Percentiles rank a stretch among this genome's conserved stretches.
These are phyloP conservation scores for Boletellus emodensis DNA, from an alignment of 768 basidiomycete species.

Conservation along the genomic window DNA sequence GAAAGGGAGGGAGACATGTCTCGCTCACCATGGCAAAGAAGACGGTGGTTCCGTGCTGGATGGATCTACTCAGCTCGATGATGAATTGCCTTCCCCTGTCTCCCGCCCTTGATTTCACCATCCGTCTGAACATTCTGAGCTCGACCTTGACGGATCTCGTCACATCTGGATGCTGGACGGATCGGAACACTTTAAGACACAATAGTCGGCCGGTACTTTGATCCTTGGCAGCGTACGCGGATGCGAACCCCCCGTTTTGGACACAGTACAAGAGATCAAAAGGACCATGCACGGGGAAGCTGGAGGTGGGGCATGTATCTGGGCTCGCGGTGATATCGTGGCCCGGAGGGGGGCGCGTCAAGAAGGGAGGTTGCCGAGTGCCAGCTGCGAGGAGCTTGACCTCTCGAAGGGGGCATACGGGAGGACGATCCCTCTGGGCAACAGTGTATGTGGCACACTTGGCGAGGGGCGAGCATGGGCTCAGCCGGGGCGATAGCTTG, in stretches of 20 bases:
- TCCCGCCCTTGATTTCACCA: conserved; percentile 22
- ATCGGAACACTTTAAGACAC: conserved; percentile 37
- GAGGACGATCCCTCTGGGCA: not conserved
- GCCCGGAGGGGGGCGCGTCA: not conserved
- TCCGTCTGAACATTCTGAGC: conserved; percentile 32
- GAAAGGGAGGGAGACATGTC: not conserved
- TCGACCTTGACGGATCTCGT: conserved; percentile 28
- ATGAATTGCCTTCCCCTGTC: conserved; percentile 32
- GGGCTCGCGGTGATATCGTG: not conserved
- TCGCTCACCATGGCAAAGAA: conserved; percentile 41
- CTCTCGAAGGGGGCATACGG: not conserved
- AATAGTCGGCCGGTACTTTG: conserved; percentile 29
- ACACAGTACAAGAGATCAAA: conserved; percentile 18
- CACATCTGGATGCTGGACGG: conserved; percentile 8
- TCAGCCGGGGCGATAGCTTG: conserved; percentile 1
- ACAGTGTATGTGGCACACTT: conserved; percentile 5
- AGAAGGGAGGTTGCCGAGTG: not conserved
- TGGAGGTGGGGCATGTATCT: not conserved
- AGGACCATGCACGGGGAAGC: conserved; percentile 25
- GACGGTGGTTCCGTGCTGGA: conserved; percentile 28
- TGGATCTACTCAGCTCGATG: conserved; percentile 36
- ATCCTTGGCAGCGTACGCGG: conserved; percentile 24
- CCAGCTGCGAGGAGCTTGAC: not conserved
- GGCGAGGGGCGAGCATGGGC: not conserved
- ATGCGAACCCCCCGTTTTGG: conserved; percentile 21